Base-by-base conservation (phyloP, 1,284 basidiomycete species). In the Afroboletus lepidellus region DNA sequence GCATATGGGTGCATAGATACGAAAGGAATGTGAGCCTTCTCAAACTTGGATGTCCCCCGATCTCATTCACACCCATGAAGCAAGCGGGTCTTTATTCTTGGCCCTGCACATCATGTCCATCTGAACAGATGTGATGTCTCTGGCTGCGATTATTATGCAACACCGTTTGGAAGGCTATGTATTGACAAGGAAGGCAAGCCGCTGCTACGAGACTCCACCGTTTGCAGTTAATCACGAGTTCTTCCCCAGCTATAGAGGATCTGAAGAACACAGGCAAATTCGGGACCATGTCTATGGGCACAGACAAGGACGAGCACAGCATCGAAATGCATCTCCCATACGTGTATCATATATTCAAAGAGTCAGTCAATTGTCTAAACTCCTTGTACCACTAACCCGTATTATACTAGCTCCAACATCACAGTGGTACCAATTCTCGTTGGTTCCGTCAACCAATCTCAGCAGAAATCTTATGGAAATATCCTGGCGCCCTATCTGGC, bases 321-420 rank as follows among this genome's bases (percentile, higher is more conserved):
- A 85, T 99, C 48, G 97, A 99, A 73, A 96, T 99, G 92, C 95
- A 98, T 61, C 77, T 97, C 13, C 94, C 95, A 3, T 98, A 96
- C 69, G 78, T 99, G 33, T 81, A 90, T 48, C 93, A 94, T 67
- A 74, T 91, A 9, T 98, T 98, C 59, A 76, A 89, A 66, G 82
- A 82, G 91, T 93, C 61, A 59, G 75, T 69, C 13, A 11, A 33
- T n/a, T 5, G 3, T 33, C 21, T 18, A 21, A n/a, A n/a, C 13
- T n/a, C 20, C n/a, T 24, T 20, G 24, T 46, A 39, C 37, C 4
- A 18, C 46, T 56, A 32, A 65, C 34, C 3, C 8, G 9, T 39
- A 18, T 32, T 25, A 2, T 46, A 21, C 32, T 51, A 94, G 90
- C 24, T 70, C 77, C 53, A 78, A 92, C 51, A 88, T 98, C 58